Percentiles rank a stretch among this genome's conserved stretches.
Conservation (phyloP, 148 eudicot genomes). For the Rhododendron molle region DNA sequence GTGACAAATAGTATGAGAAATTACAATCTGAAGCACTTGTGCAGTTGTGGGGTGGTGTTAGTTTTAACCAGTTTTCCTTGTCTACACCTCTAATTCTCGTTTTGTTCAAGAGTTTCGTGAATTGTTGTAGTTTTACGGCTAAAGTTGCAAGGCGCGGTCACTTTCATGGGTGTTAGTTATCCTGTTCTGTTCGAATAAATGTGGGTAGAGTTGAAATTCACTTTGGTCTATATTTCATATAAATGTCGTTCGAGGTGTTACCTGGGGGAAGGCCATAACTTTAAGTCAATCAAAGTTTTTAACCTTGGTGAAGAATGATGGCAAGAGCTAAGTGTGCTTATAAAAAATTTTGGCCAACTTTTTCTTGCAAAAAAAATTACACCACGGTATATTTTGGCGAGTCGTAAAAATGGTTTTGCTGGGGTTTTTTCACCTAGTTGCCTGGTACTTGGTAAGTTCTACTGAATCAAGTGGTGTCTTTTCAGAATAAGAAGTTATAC, state of each 20-base stretch:
- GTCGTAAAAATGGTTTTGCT: neutral
- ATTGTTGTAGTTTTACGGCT: no score
- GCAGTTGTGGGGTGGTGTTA: neutral
- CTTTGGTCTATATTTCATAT: neutral
- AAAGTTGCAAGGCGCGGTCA: no score
- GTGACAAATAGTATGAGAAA: neutral
- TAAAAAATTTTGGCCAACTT: neutral
- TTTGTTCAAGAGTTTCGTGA: no score
- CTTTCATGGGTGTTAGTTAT: no score
- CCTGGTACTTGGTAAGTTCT: neutral
- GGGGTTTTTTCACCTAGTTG: neutral
- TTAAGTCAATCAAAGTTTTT: neutral
- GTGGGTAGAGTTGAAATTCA: neutral
- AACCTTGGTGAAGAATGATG: neutral
- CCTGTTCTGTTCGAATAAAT: neutral
- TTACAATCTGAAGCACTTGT: neutral
- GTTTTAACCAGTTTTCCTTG: neutral
- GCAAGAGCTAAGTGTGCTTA: neutral
- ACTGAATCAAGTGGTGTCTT: neutral
- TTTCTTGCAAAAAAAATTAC: neutral
- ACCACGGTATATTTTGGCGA: neutral
- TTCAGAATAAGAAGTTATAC: neutral
- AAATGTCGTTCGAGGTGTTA: neutral
- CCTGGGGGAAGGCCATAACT: neutral
- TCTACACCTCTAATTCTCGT: neutral